phyloP scores from a whole-genome alignment of 352 stramenopile species.

The Phytophthora brassicae region DNA sequence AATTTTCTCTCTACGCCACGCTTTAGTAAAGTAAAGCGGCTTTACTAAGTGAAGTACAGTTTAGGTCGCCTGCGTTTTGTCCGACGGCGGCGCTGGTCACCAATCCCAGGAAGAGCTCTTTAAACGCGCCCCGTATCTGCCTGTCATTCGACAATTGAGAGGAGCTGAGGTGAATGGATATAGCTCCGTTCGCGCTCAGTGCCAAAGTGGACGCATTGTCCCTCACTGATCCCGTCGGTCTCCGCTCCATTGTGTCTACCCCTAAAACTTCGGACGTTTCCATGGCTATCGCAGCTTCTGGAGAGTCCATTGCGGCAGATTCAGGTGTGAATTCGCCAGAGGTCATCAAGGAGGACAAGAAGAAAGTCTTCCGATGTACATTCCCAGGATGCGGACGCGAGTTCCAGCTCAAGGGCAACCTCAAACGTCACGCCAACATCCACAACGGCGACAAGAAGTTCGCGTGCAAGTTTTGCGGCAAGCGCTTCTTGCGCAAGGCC shows the following conservation, averaged over 20 bases:
- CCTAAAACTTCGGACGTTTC: neutral
- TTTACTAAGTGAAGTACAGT: too few species aligned
- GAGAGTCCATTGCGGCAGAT: neutral
- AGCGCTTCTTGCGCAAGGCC: slow-evolving; percentile 69
- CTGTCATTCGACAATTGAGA: slow-evolving; percentile 17
- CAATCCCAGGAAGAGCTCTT: slow-evolving; percentile 14
- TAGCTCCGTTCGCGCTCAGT: slow-evolving; percentile 23
- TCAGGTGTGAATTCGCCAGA: neutral
- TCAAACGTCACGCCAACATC: slow-evolving; percentile 62
- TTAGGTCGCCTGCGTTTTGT: too few species aligned
- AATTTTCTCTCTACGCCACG: too few species aligned
- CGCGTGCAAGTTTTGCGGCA: slow-evolving; percentile 56
- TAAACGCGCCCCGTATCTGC: too few species aligned
- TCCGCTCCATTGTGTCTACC: slow-evolving; percentile 2
- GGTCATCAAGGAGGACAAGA: slow-evolving; percentile 7
- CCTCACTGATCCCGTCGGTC: slow-evolving; percentile 6
- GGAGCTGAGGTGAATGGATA: slow-evolving; percentile 10
- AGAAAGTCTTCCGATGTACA: slow-evolving; percentile 43
- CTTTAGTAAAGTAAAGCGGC: too few species aligned
- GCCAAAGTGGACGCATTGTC: slow-evolving; percentile 25
- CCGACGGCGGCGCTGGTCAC: too few species aligned
- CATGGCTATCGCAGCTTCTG: neutral
- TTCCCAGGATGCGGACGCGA: slow-evolving; percentile 56
- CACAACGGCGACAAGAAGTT: slow-evolving; percentile 67
- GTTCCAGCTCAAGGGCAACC: slow-evolving; percentile 70